A percentile compares a stretch with the other conserved stretches of the same genome.
phyloP scores from a whole-genome alignment of 1,284 basidiomycete species.

The Ganoderma multipileum region DNA sequence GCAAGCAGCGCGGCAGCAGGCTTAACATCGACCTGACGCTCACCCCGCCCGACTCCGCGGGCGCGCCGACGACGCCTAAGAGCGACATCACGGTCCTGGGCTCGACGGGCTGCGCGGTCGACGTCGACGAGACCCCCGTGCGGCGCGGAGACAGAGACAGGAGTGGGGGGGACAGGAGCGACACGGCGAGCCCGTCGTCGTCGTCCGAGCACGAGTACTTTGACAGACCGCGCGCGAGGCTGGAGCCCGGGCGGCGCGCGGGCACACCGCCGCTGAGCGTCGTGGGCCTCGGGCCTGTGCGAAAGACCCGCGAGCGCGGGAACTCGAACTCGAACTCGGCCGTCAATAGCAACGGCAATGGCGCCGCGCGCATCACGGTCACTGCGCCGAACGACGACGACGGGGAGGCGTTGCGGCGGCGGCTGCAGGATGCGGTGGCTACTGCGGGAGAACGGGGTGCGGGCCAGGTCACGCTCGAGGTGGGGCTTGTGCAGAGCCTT shows the following conservation, averaged over 20 bases:
- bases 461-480: constrained; percentile 76
- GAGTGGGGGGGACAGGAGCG: constrained; percentile 9
- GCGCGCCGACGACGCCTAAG: constrained; percentile 33
- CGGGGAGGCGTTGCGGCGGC: constrained; percentile 53
- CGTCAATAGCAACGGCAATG: constrained; percentile 20
- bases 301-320: constrained; percentile 20
- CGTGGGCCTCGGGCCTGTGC: constrained; percentile 9
- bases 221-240: constrained; percentile 16
- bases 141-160: constrained; percentile 26
- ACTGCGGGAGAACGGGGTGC: constrained; percentile 70
- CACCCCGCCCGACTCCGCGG: constrained; percentile 28
- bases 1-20: constrained; percentile 37
- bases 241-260: constrained; percentile 16
- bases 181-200: constrained; percentile 22
- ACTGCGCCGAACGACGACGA: constrained; percentile 49
- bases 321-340: constrained; percentile 32
- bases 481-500: constrained; percentile 77
- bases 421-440: constrained; percentile 67
- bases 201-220: constrained; percentile 24
- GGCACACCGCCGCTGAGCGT: constrained; percentile 23
- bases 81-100: constrained; percentile 36
- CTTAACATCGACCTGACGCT: constrained; percentile 33
- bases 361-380: constrained; percentile 49
- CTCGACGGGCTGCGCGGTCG: constrained; percentile 19
- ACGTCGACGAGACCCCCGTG: constrained; percentile 35